Evolutionary conservation across 306 rosid genomes (phyloP).

Genomic region (Dryas drummondii): DNA sequence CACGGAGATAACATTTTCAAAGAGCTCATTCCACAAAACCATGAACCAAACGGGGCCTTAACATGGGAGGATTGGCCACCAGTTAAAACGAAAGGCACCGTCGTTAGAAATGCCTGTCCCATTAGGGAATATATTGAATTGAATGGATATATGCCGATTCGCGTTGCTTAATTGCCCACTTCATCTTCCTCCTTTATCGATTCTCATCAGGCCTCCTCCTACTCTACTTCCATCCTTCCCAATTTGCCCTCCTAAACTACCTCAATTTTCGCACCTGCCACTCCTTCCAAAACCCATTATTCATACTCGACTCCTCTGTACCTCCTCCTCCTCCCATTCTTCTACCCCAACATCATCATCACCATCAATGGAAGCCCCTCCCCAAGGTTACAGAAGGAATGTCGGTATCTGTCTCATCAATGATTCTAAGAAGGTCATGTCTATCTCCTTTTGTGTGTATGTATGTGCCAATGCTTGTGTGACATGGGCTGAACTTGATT

Average conservation of each 20-base stretch:
- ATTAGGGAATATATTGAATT: background rate
- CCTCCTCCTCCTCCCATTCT: conserved; percentile 10
- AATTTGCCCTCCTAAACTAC: background rate
- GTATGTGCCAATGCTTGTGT: background rate
- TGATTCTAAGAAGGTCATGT: conserved; percentile 52
- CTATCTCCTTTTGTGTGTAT: background rate
- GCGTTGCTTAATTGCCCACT: conserved; percentile 14
- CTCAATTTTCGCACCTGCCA: conserved; percentile 27
- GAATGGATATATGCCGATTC: conserved; percentile 57
- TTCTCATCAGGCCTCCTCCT: conserved; percentile 13
- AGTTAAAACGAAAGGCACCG: no score
- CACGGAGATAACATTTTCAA: no score
- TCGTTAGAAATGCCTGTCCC: no score
- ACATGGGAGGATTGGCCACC: no score
- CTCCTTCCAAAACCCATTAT: background rate
- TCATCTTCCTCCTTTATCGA: conserved; percentile 8
- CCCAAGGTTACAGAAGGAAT: conserved; percentile 77
- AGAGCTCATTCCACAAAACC: no score
- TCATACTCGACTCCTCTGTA: background rate
- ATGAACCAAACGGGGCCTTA: no score
- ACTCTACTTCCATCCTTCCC: conserved; percentile 13
- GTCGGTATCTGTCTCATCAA: conserved; percentile 81
- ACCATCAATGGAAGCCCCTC: conserved; percentile 76
- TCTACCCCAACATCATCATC: conserved; percentile 11
- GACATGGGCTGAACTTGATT: background rate